Percentiles rank a stretch among this genome's conserved stretches.
Conservation (phyloP, 202 grass and related monocot genomes). For the Digitaria exilis region DNA sequence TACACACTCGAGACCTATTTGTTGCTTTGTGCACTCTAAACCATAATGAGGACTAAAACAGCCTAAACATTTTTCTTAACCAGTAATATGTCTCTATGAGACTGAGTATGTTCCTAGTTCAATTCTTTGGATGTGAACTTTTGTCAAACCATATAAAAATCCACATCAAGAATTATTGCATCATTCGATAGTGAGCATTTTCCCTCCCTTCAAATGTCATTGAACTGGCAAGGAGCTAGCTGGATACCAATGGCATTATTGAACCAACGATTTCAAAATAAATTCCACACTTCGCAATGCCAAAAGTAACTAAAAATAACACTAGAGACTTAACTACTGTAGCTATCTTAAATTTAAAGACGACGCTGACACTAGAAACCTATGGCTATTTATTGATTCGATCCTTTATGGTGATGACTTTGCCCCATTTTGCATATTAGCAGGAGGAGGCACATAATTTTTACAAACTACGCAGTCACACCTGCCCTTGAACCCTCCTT, state of each 20-base stretch:
- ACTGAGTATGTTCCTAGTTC: too few species aligned
- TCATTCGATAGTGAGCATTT: too few species aligned
- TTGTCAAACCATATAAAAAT: neutral
- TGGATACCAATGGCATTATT: neutral
- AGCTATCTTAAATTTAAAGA: neutral
- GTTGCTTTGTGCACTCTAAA: too few species aligned
- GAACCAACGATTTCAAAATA: neutral
- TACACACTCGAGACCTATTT: too few species aligned
- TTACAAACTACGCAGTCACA: neutral
- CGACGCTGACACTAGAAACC: neutral
- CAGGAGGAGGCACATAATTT: neutral
- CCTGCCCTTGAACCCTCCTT: conserved; percentile 22
- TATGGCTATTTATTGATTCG: neutral
- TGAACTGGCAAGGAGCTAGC: neutral
- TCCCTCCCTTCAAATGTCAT: too few species aligned
- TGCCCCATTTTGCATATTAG: neutral
- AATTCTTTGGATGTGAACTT: too few species aligned
- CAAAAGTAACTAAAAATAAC: neutral
- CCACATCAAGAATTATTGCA: neutral
- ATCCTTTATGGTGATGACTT: neutral
- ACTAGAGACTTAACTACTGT: neutral
- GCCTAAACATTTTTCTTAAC: too few species aligned
- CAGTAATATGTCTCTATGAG: too few species aligned
- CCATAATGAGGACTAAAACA: too few species aligned
- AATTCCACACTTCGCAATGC: neutral